These are phyloP conservation scores for Canavalia gladiata DNA, from an alignment of 306 rosid genomes.

Conservation along the genomic window DNA sequence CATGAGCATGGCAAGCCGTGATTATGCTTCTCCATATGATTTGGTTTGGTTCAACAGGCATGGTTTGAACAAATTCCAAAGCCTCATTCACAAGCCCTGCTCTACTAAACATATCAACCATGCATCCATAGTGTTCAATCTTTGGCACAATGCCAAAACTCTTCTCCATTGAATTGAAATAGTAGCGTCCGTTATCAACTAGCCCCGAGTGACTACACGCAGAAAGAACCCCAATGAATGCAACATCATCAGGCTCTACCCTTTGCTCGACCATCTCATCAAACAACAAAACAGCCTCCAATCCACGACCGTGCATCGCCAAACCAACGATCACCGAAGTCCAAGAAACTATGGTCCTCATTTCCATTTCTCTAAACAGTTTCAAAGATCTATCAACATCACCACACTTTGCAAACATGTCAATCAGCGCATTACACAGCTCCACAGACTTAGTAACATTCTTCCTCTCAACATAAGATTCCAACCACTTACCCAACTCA, in stretches of 20 bases:
- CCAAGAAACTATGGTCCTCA: conserved; percentile 84
- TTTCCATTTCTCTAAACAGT: conserved; percentile 66
- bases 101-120: conserved; percentile 90
- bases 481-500: conserved; percentile 94
- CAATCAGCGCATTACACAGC: conserved; percentile 87
- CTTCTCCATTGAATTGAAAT: conserved; percentile 68
- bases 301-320: conserved; percentile 91
- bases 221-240: conserved; percentile 84
- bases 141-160: conserved; percentile 66
- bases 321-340: conserved; percentile 87
- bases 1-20: conserved; percentile 77
- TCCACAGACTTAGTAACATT: conserved; percentile 65
- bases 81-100: conserved; percentile 88
- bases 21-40: conserved; percentile 77
- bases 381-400: conserved; percentile 75
- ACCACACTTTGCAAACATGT: conserved; percentile 95
- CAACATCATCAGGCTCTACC: conserved; percentile 78
- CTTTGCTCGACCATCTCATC: conserved; percentile 76
- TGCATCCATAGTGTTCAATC: conserved; percentile 93
- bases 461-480: conserved; percentile 70
- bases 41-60: conserved; percentile 82
- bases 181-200: conserved; percentile 71
- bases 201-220: conserved; percentile 91
- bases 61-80: conserved; percentile 63
- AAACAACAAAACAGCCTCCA: conserved; percentile 72